phyloP scores from a whole-genome alignment of 306 rosid genomes.

The Dicorynia guianensis region DNA sequence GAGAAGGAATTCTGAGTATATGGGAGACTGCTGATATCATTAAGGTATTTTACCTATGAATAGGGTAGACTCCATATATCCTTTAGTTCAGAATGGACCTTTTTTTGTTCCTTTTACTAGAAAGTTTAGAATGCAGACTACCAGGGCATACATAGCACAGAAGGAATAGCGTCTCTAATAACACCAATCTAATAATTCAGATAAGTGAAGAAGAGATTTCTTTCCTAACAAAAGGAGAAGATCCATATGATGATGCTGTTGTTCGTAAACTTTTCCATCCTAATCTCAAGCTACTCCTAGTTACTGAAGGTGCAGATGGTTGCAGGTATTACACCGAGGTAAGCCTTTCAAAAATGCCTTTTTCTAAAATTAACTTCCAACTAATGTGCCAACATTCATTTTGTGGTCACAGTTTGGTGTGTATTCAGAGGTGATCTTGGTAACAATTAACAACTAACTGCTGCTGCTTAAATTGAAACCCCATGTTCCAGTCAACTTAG shows the following conservation, averaged over 20 bases:
- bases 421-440: not conserved
- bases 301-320: conserved; percentile 94
- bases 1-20: conserved; percentile 93
- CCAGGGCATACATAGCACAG: conserved; percentile 13
- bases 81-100: conserved; percentile 23
- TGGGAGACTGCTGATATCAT: conserved; percentile 94
- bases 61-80: conserved; percentile 25
- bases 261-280: conserved; percentile 85
- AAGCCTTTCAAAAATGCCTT: conserved; percentile 34
- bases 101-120: conserved; percentile 27
- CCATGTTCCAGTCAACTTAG: not conserved
- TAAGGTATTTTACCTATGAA: conserved; percentile 58
- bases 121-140: conserved; percentile 2
- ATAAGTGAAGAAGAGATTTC: conserved; percentile 88
- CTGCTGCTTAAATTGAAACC: conserved; percentile 18
- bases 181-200: conserved; percentile 52
- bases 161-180: conserved; percentile 28
- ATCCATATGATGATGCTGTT: conserved; percentile 82
- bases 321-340: conserved; percentile 97
- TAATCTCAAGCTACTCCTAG: conserved; percentile 87
- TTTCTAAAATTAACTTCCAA: conserved; percentile 11
- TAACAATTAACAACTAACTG: conserved; percentile 1
- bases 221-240: conserved; percentile 86
- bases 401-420: conserved; percentile 7
- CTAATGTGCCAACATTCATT: conserved; percentile 17